These are phyloP conservation scores for Trichoderma sp. DNA, from an alignment of 2,329 filamentous ascomycete genomes.

Conservation along the genomic window DNA sequence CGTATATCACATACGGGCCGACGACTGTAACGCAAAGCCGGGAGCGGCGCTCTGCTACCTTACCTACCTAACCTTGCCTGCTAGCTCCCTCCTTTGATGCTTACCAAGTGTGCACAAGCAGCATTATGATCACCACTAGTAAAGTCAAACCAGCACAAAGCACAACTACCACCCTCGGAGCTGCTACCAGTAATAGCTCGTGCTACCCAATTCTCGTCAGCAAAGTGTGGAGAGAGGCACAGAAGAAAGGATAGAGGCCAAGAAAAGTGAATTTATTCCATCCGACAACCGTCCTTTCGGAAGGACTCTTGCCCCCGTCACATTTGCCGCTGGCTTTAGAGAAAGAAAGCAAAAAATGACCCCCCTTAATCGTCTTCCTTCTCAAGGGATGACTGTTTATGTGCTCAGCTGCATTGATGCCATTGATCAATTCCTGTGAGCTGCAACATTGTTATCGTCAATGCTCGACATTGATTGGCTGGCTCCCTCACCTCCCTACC, in stretches of 20 bases:
- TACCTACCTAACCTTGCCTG: neutral
- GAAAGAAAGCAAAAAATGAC: neutral
- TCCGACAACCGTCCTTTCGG: neutral
- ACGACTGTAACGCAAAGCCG: neutral
- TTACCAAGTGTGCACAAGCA: slow-evolving; percentile 4
- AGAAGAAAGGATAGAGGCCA: neutral
- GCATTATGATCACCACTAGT: neutral
- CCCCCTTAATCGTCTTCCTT: neutral
- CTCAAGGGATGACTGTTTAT: neutral
- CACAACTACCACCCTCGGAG: neutral
- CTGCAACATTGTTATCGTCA: slow-evolving; percentile 7
- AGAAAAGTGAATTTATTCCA: neutral
- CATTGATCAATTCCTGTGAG: neutral
- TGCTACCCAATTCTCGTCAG: neutral
- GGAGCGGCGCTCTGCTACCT: neutral
- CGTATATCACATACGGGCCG: neutral
- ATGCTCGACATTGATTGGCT: slow-evolving; percentile 3
- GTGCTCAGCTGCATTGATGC: neutral
- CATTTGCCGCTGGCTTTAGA: neutral
- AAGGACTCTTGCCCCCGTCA: neutral
- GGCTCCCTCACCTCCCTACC: neutral
- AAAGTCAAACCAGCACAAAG: neutral
- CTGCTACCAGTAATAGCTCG: neutral
- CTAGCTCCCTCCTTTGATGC: slow-evolving; percentile 11
- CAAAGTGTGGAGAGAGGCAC: slow-evolving; percentile 9